phyloP scores from a whole-genome alignment of 768 basidiomycete genomes.

The Collybia sp. region DNA sequence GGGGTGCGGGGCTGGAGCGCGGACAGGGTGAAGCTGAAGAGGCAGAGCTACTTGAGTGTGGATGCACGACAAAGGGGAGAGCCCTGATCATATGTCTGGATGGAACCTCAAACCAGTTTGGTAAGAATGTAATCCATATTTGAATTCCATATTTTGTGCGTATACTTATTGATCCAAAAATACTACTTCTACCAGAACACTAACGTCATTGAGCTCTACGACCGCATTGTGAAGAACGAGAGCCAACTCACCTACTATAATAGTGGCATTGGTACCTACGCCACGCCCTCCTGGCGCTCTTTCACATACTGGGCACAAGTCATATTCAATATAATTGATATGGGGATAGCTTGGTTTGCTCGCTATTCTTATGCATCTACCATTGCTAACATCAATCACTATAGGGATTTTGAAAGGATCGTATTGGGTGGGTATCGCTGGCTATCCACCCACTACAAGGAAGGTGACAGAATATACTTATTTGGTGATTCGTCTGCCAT shows the following conservation, averaged over 20 bases:
- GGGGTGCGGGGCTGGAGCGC: too few species aligned
- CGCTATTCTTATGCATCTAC: background rate
- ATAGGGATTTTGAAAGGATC: constrained; percentile 23
- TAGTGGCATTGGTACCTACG: constrained; percentile 28
- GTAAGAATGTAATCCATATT: constrained; percentile 18
- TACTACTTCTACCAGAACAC: constrained; percentile 20
- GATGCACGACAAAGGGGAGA: background rate
- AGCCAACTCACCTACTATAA: constrained; percentile 25
- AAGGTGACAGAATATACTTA: constrained; percentile 19
- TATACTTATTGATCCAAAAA: background rate
- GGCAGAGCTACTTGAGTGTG: background rate
- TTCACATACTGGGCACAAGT: constrained; percentile 12
- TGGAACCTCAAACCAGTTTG: constrained; percentile 35
- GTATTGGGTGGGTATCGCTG: constrained; percentile 22
- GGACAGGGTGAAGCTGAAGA: too few species aligned
- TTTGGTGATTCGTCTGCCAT: constrained; percentile 12
- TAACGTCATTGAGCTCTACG: constrained; percentile 25
- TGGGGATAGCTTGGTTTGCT: constrained; percentile 31
- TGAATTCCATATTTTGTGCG: background rate
- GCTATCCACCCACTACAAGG: constrained; percentile 19
- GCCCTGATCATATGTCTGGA: constrained; percentile 33
- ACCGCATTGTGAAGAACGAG: constrained; percentile 12
- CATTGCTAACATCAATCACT: background rate
- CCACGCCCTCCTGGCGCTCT: constrained; percentile 12
- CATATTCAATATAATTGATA: constrained; percentile 22